A percentile compares a stretch with the other conserved stretches of the same genome.
phyloP scores from a whole-genome alignment of 306 rosid genomes.

The Quercus robur region DNA sequence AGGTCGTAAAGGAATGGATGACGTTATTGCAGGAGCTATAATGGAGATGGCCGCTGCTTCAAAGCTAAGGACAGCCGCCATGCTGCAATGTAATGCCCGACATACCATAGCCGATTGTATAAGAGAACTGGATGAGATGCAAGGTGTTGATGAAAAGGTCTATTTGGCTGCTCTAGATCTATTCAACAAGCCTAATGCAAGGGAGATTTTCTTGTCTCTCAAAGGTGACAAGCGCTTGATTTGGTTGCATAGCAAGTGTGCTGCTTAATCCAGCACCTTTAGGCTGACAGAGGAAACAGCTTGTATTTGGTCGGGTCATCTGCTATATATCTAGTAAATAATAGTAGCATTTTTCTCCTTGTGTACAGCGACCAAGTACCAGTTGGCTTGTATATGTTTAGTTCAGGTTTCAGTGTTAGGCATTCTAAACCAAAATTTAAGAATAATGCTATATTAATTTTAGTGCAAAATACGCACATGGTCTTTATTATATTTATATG shows the following conservation, averaged over 20 bases:
- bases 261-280: conserved; percentile 25
- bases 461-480: neutral
- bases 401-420: neutral
- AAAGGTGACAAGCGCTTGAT: conserved; percentile 54
- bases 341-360: neutral
- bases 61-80: conserved; percentile 53
- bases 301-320: neutral
- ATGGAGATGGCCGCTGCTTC: conserved; percentile 83
- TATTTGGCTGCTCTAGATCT: conserved; percentile 69
- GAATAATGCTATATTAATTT: neutral
- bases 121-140: conserved; percentile 56
- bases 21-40: conserved; percentile 65
- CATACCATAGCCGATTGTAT: conserved; percentile 62
- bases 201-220: conserved; percentile 74
- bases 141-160: conserved; percentile 53
- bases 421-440: neutral
- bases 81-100: conserved; percentile 47
- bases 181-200: conserved; percentile 58
- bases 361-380: neutral
- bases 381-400: neutral
- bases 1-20: conserved; percentile 64
- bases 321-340: neutral
- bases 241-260: conserved; percentile 61
- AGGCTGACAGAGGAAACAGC: conserved; percentile 7
- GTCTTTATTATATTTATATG: neutral